Base-by-base conservation (phyloP, 2,329 filamentous ascomycete genomes). In the Pseudogymnoascus sp. region DNA sequence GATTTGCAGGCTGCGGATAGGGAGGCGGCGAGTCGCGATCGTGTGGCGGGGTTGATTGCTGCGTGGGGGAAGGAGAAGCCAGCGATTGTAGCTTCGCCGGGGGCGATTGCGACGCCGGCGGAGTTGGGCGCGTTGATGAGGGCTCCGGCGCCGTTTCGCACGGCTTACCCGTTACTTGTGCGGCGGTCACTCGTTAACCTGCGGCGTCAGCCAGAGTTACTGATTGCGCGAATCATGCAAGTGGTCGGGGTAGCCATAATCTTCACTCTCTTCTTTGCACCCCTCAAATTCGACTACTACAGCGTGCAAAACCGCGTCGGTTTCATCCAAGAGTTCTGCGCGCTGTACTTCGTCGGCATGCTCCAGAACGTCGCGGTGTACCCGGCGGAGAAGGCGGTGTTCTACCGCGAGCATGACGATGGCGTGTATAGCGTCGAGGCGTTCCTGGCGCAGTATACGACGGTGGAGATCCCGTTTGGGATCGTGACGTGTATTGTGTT, bases 331-430 rank as follows among this genome's bases (percentile, higher is more conserved):
- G 83, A 92, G 70, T 80, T 91, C 31, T 83, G 85, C 1, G 85
- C 88, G 0, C 83, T 90, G 37, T 89, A 89, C 73, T 89, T 89
- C 67, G 83, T 90, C 1, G 89, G 89, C 29, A 91, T 92, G 88
- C 79, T 92, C 11, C 88, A 92, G 72, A 91, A 91, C 69, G 86
- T 91, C 3, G 87, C 88, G 2, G 80, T 90, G 6, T 91, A 91
- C 69, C 89, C 89, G 0, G 77, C 77, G 41, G 89, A 91, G 70
- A 80, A 87, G 3, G 87, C 90, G 63, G 88, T 91, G 0, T 92
- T 91, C 72, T 90, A 91, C 70, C 82, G 86, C 66, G 89, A 92
- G 74, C 83, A 89, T 68, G 87, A 87, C 64, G 89, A 92, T 72
- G 81, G 83, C 6, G 85, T 88, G 2, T 92, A 92, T 70, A 79